Conservation (phyloP, 805 yeast species). For the Wickerhamomyces sydowiorum region DNA sequence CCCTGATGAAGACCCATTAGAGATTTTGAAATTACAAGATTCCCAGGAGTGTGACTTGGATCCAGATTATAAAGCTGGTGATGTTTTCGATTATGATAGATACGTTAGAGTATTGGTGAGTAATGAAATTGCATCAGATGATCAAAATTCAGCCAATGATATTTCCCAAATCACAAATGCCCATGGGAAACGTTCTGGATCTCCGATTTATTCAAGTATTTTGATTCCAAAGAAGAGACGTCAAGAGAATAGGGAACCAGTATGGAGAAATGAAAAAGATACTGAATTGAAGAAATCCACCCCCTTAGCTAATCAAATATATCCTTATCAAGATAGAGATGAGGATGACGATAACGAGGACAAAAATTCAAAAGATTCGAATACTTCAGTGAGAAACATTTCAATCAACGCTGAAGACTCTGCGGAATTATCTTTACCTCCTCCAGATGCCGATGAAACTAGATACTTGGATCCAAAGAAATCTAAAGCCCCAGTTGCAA, state of each 20-base stretch:
- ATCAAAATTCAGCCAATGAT: not conserved
- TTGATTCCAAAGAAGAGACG: slow-evolving; percentile 23
- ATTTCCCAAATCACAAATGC: not conserved
- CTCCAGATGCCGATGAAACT: slow-evolving; percentile 18
- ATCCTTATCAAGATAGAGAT: slow-evolving; percentile 25
- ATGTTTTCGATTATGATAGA: slow-evolving; percentile 51
- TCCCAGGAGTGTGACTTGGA: slow-evolving; percentile 66
- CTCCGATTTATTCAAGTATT: slow-evolving; percentile 14
- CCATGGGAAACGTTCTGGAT: slow-evolving; percentile 19
- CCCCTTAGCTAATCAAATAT: slow-evolving; percentile 34
- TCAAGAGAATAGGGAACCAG: slow-evolving; percentile 4
- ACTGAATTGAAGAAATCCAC: slow-evolving; percentile 28
- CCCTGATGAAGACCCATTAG: slow-evolving; percentile 52
- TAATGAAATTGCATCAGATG: slow-evolving; percentile 30
- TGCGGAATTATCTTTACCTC: slow-evolving; percentile 25
- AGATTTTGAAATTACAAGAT: slow-evolving; percentile 63
- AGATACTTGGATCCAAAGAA: slow-evolving; percentile 20
- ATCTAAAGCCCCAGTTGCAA: slow-evolving; percentile 8
- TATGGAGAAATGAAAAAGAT: slow-evolving; percentile 9
- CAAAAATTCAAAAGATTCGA: slow-evolving; percentile 7
- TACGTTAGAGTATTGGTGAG: slow-evolving; percentile 40
- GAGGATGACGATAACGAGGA: slow-evolving; percentile 7
- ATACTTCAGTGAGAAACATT: slow-evolving; percentile 22
- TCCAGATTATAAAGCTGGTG: slow-evolving; percentile 64
- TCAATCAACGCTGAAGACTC: slow-evolving; percentile 25